Conservation (phyloP, 257 asterid species). For the Echium plantagineum region DNA sequence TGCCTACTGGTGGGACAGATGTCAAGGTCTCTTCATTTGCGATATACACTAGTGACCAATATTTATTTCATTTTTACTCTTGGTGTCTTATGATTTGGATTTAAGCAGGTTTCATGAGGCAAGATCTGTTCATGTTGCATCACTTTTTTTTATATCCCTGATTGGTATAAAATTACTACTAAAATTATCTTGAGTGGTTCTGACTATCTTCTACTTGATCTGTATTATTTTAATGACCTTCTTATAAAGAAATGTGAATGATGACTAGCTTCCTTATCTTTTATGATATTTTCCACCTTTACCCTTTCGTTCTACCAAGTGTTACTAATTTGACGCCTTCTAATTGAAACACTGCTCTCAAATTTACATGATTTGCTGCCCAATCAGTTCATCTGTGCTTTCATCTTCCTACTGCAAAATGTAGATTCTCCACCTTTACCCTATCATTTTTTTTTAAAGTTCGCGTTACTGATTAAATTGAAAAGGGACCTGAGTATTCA, state of each 20-base stretch:
- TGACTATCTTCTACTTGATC: too few relatives aligned
- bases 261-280: background rate
- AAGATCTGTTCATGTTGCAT: background rate
- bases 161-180: too few relatives aligned
- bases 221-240: too few relatives aligned
- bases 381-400: too few relatives aligned
- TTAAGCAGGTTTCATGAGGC: background rate
- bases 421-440: background rate
- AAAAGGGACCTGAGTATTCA: background rate
- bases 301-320: background rate
- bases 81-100: background rate
- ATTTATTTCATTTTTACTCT: background rate
- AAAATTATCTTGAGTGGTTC: too few relatives aligned
- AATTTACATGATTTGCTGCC: too few relatives aligned
- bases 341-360: too few relatives aligned
- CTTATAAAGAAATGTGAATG: too few relatives aligned
- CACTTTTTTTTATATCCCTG: too few relatives aligned
- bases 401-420: too few relatives aligned
- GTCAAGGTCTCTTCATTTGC: conserved; percentile 51
- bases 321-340: background rate
- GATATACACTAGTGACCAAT: background rate
- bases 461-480: background rate
- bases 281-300: background rate
- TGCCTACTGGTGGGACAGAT: conserved; percentile 99
- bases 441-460: background rate